Conservation (phyloP, 164 flowering plant genomes). For the Hamamelis virginiana region DNA sequence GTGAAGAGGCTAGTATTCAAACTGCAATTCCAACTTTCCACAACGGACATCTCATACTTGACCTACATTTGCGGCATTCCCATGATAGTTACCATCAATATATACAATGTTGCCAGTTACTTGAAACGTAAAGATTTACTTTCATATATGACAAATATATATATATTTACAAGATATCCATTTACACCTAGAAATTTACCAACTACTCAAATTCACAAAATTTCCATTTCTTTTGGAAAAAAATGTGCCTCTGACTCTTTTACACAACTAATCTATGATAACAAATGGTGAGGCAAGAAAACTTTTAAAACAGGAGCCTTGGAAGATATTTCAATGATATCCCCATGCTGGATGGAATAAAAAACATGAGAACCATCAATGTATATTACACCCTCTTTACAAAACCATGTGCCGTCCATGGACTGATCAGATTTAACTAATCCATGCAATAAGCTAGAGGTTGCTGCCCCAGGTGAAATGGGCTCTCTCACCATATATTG, state of each 20-base stretch:
- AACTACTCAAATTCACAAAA: neutral
- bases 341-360: slow-evolving; percentile 52
- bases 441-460: slow-evolving; percentile 64
- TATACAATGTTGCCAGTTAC: too few relatives aligned
- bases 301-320: slow-evolving; percentile 68
- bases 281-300: slow-evolving; percentile 57
- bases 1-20: too few relatives aligned
- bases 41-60: too few relatives aligned
- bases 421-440: slow-evolving; percentile 50
- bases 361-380: slow-evolving; percentile 77
- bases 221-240: neutral
- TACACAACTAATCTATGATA: slow-evolving; percentile 4
- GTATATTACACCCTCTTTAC: slow-evolving; percentile 61
- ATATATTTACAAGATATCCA: neutral
- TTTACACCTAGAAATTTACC: neutral
- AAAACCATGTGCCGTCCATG: slow-evolving; percentile 68
- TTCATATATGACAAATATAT: too few relatives aligned
- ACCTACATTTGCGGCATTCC: too few relatives aligned
- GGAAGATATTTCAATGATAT: slow-evolving; percentile 61
- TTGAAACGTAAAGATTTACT: too few relatives aligned
- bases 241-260: neutral
- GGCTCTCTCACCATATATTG: slow-evolving; percentile 98
- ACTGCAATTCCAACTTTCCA: too few relatives aligned
- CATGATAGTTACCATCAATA: too few relatives aligned
- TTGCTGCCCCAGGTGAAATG: slow-evolving; percentile 40